Percentiles rank a stretch among this genome's conserved stretches.
Conservation (phyloP, 768 basidiomycete species). For the Imleria badia region DNA sequence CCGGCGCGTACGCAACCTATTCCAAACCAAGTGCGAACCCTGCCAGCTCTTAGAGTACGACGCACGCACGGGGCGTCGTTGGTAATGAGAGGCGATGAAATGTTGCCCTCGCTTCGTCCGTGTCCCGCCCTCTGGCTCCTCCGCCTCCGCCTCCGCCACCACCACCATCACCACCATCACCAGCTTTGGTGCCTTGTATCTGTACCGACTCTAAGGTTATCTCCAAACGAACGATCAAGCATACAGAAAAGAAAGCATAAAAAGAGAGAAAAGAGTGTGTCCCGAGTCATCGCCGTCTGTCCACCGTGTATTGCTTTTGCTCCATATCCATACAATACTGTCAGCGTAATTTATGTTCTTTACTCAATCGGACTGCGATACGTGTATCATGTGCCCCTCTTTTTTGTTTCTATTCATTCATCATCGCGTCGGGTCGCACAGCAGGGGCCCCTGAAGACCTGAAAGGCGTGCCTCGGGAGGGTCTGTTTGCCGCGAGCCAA, state of each 20-base stretch:
- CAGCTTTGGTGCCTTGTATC: not conserved
- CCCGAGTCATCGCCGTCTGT: not conserved
- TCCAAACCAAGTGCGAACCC: slow-evolving; percentile 60
- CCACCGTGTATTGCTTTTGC: not conserved
- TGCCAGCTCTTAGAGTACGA: slow-evolving; percentile 44
- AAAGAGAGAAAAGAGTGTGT: not conserved
- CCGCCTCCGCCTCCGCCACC: slow-evolving; percentile 4
- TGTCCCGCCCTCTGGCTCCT: not conserved
- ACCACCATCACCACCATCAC: not conserved
- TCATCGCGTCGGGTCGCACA: not conserved
- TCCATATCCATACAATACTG: not conserved
- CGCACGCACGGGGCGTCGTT: slow-evolving; percentile 27
- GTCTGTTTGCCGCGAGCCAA: no score
- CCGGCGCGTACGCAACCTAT: slow-evolving; percentile 60
- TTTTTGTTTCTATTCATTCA: not conserved
- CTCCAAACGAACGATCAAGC: not conserved
- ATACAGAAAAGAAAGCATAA: not conserved
- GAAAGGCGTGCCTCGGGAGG: no score
- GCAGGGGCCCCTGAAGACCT: no score
- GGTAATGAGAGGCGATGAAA: slow-evolving; percentile 12
- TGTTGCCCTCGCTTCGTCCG: not conserved
- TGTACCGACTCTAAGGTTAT: not conserved
- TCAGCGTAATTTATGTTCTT: slow-evolving; percentile 7
- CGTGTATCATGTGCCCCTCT: not conserved
- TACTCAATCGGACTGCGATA: not conserved